Conservation (phyloP, 1,284 basidiomycete genomes). For the Trichosporon inkin region DNA sequence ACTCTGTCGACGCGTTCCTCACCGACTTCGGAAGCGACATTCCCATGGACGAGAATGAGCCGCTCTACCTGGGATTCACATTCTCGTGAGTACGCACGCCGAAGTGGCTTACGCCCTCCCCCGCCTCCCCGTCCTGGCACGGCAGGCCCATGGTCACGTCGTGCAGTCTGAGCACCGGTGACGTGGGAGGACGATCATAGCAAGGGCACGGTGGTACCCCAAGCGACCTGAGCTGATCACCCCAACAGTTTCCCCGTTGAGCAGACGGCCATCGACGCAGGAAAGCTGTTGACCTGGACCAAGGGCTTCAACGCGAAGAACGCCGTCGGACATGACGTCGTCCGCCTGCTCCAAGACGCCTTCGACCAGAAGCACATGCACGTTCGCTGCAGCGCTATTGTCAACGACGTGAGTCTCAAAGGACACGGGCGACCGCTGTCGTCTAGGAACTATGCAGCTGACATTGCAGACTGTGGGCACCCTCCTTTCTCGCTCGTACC, state of each 20-base stretch:
- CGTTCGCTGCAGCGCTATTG: conserved; percentile 87
- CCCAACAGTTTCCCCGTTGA: conserved; percentile 84
- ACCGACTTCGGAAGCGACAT: conserved; percentile 59
- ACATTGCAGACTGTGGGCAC: conserved; percentile 79
- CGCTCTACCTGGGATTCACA: conserved; percentile 80
- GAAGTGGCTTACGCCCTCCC: neutral
- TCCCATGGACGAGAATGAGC: conserved; percentile 45
- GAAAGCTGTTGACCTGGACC: conserved; percentile 93
- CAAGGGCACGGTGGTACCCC: too few species aligned
- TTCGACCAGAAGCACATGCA: conserved; percentile 91
- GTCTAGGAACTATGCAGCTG: neutral
- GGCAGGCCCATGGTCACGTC: neutral
- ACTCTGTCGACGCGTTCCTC: conserved; percentile 90
- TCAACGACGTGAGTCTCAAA: conserved; percentile 82
- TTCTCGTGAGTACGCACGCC: conserved; percentile 58
- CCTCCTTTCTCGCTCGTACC: conserved; percentile 85
- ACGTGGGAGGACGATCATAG: neutral
- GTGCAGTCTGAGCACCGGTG: neutral
- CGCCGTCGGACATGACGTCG: conserved; percentile 87
- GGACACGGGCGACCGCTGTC: too few species aligned
- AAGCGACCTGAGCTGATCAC: neutral
- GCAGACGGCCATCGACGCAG: conserved; percentile 84
- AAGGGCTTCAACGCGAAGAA: conserved; percentile 90
- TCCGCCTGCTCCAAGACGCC: conserved; percentile 84
- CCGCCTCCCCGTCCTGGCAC: neutral